Base-by-base conservation (phyloP, 768 basidiomycete genomes). In the Floccularia luteovirens region DNA sequence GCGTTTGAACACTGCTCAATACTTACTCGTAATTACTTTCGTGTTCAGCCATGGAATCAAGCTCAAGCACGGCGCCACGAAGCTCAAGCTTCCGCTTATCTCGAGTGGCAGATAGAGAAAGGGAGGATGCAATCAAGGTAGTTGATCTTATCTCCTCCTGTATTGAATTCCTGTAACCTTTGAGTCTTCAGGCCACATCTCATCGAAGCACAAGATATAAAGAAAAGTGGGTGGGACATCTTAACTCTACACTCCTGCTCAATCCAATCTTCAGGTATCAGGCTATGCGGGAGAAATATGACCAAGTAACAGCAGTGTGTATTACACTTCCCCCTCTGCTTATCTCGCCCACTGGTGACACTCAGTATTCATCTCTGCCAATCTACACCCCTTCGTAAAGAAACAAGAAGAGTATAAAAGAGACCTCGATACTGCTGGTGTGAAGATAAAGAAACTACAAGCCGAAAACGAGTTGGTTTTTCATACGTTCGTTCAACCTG, bases 381-480 rank as follows among this genome's bases (percentile, higher is more conserved):
- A 10, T 22, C 16, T 16, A 42, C 8, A 8, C 37, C 14, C 21
- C 23, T 25, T 32, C 14, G 7, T 22, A 12, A 32, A 72, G 70
- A 54, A 54, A 40, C 64, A 67, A 25, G 63, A 66, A 33, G 49
- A 55, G 1, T 56, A 60, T 43, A 51, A 62, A 40, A 60, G 57
- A 11, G 62, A 72, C 20, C 59, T 70, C 10, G 64, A 68, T 4
- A 23, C 57, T 7, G 63, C 69, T 3, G 61, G 53, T 19, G 54
- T 54, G 4, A 72, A 67, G 47, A 56, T 64, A 14, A 66, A 67
- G 48, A 64, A 62, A 39, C 55, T 75, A 2, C 67, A 73, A 42
- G 67, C 65, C 2, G 73, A 75, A 50, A 72, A 73, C 43, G 69
- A 73, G 72, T 75, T 38, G 33, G 69, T 54, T 4, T 27, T 24